Conservation (phyloP, 2,329 filamentous ascomycete genomes). For the Botrytis cinerea region DNA sequence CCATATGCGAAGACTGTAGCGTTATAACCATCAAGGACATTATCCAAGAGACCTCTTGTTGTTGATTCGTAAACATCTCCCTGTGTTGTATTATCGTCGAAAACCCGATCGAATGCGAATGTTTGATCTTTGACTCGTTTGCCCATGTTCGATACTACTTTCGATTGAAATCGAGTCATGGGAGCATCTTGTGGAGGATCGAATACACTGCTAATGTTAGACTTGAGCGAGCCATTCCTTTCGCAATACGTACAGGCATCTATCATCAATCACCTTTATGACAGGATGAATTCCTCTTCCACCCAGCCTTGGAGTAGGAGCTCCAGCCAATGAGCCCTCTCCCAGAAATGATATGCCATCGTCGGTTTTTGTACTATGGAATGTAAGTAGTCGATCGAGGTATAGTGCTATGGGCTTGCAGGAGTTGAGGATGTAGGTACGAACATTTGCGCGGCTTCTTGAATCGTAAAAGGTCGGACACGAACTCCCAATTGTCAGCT, state of each 20-base stretch:
- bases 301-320: constrained; percentile 79
- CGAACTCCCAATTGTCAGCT: constrained; percentile 52
- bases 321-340: constrained; percentile 89
- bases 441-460: constrained; percentile 90
- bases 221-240: neutral
- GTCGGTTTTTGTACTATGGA: constrained; percentile 57
- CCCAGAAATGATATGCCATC: constrained; percentile 92
- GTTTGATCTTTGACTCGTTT: constrained; percentile 97
- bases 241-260: constrained; percentile 68
- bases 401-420: too few relatives aligned
- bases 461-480: constrained; percentile 75
- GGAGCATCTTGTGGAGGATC: constrained; percentile 95
- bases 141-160: constrained; percentile 72
- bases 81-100: constrained; percentile 92
- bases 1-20: constrained; percentile 98
- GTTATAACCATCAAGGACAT: constrained; percentile 95
- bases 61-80: constrained; percentile 94
- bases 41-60: constrained; percentile 86
- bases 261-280: constrained; percentile 94
- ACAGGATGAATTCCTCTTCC: constrained; percentile 87
- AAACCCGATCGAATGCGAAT: constrained; percentile 94
- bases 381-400: constrained; percentile 27
- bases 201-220: constrained; percentile 68
- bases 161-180: constrained; percentile 82
- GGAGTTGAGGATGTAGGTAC: constrained; percentile 32